These are phyloP conservation scores for Colletotrichum destructivum DNA, from an alignment of 2,329 filamentous ascomycete genomes.

Conservation along the genomic window DNA sequence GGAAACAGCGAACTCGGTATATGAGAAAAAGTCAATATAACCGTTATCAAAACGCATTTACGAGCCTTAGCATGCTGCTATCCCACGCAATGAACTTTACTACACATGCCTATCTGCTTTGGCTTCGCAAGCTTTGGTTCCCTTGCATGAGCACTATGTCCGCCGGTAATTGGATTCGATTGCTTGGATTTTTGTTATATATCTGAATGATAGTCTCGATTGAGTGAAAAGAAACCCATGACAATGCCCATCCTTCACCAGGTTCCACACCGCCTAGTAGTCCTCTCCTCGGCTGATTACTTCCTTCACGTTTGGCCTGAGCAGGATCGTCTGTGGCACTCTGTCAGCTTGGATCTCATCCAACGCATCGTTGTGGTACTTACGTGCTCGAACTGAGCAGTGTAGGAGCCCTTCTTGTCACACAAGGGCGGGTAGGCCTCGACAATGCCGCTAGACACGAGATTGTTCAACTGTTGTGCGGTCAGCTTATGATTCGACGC, in stretches of 20 bases:
- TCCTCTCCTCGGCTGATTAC: slow-evolving; percentile 89
- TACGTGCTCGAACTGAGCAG: slow-evolving; percentile 95
- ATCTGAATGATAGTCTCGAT: slow-evolving; percentile 38
- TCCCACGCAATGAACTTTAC: too few species aligned
- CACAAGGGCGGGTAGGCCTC: slow-evolving; percentile 91
- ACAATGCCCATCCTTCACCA: slow-evolving; percentile 25
- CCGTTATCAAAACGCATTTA: too few species aligned
- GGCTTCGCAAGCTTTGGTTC: not conserved
- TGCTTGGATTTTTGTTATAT: slow-evolving; percentile 28
- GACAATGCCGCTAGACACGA: slow-evolving; percentile 87
- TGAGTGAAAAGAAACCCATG: slow-evolving; percentile 32
- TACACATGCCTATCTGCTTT: not conserved
- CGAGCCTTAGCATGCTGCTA: too few species aligned
- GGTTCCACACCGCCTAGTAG: slow-evolving; percentile 67
- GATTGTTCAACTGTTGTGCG: slow-evolving; percentile 80
- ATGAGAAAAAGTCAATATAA: too few species aligned
- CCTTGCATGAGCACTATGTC: not conserved
- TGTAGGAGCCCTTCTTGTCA: slow-evolving; percentile 95
- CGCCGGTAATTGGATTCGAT: not conserved
- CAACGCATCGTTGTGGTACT: slow-evolving; percentile 55
- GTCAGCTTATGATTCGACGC: slow-evolving; percentile 50
- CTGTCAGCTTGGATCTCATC: not conserved
- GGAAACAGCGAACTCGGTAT: too few species aligned
- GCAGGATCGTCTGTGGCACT: slow-evolving; percentile 75
- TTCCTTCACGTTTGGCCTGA: slow-evolving; percentile 87